Evolutionary conservation across 2,329 filamentous ascomycete species (phyloP), one percentile per base, ranked within the genome.

Genomic region (Aspergillus clavatus): DNA sequence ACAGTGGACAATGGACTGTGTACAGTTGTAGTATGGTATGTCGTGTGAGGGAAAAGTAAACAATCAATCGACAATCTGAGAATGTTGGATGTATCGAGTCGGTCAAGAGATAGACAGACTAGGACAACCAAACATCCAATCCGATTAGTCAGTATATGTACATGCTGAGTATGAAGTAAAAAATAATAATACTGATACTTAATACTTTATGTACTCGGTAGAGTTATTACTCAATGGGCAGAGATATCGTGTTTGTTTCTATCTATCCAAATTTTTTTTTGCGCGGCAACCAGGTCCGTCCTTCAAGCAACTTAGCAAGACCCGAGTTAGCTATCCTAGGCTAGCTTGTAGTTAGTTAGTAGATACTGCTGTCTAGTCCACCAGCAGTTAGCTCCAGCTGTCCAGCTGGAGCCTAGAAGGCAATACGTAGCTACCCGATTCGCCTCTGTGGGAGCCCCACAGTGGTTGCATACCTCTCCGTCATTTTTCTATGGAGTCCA

Each of bases 201-300:
- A 7, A 1, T 31, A 31, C 5, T 33, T 8, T 33, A 7, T 8
- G 29, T n/a, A 16, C 29, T 16, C 14, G 14, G 29, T 33, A 33
- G 14, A 16, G n/a, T n/a, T n/a, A n/a, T n/a, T n/a, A n/a, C n/a
- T n/a, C n/a, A n/a, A n/a, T n/a, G n/a, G n/a, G n/a, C n/a, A n/a
- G n/a, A n/a, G n/a, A n/a, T 26, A 35, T 35, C 11, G 45, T 51
- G 49, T 49, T 51, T 51, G 46, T 51, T 51, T 45, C 40, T 47
- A 44, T 48, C 38, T 42, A 31, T 45, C 33, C 29, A 33, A 33
- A 38, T 18, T 39, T 31, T 44, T 38, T 43, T 47, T 41, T 48
- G 43, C 49, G 45, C 46, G 51, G 53, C 51, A 54, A 54, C 51
- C 53, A 52, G 36, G 43, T 42, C 40, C 24, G 45, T n/a, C n/a